Evolutionary conservation across 2,329 filamentous ascomycete species (phyloP), one percentile per base, ranked within the genome.

Genomic region (Colletotrichum destructivum): DNA sequence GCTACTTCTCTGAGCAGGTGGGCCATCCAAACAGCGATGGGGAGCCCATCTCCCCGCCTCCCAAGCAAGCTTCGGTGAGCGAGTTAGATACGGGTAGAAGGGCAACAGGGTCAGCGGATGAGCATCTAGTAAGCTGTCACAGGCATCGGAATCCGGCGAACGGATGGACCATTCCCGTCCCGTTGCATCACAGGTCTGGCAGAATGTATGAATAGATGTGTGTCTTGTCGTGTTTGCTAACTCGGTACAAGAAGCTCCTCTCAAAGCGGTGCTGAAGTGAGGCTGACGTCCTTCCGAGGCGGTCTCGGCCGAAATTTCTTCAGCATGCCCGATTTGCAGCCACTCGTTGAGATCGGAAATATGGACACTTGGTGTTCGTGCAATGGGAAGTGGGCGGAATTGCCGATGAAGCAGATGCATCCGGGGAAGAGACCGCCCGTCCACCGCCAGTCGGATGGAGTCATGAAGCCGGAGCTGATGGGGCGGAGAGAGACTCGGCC

Each of bases 341-440:
- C 38, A 35, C 52, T 56, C 31, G 52, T 23, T 54, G 31, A 65
- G 35, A 65, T 65, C 44, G 66, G 11, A 21, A 26, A 47, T 31
- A 26, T 40, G 52, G 44, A 51, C 51, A 47, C 31, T 11, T 35
- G 52, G 44, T 15, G 23, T 38, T 52, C 35, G 31, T 15, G 26
- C 13, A 38, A 46, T 65, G 61, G 59, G 13, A 49, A 42, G 46
- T 13, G 13, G 3, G 52, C 38, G 46, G 52, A 46, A 62, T 21
- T 59, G 38, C 52, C 46, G 46, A 51, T n/a, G n/a, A 15, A 42
- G 16, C 6, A 35, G n/a, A 69, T 2, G 35, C 15, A 8, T n/a
- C 13, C 12, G n/a, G n/a, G 35, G 38, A 49, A 57, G 54, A 21
- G 38, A 40, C 51, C 52, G 23, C 26, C 38, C 61, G 23, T 38